Evolutionary conservation across 192 early-diverging fungal genomes (phyloP), one percentile per base, ranked within the genome.

Genomic region (Mortierella antarctica): DNA sequence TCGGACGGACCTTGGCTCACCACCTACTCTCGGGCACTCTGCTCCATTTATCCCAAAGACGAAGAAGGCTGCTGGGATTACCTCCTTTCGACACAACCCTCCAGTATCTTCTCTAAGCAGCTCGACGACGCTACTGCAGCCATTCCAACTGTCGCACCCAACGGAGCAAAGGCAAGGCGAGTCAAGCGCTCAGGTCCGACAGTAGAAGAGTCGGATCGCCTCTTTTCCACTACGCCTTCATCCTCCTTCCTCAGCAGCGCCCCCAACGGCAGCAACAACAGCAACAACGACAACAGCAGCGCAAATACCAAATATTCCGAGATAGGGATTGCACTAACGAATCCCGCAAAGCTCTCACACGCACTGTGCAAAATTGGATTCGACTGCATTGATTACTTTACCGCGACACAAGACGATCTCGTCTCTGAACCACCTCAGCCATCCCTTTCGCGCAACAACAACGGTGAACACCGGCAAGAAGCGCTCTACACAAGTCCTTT

Each of bases 341-440:
- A 60, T 51, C 74, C 74, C 21, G 74, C 45, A 7, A 57, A 40
- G 6, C 51, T 76, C 50, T 69, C 74, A 47, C 74, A 76, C 51
- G 67, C 74, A 47, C 54, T 76, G 39, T 76, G 74, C 74, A 76
- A 69, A 55, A 53, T 76, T 62, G 74, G 74, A 15, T 76, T 76
- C n/a, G 74, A 76, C 46, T 76, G 74, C 45, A 76, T 76, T 51
- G 74, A 76, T 69, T 76, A 76, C 18, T 69, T 76, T 21, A 76
- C 66, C 7, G 65, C 74, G 11, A 69, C 74, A 47, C 59, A 62
- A 44, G 74, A 76, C 46, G 74, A 76, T 21, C 10, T 31, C 14
- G 51, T 6, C 39, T 10, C 70, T 51, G 62, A 73, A 15, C 47
- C 56, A 6, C 46, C 70, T 10, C 56, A 18, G 31, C 53, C 56